A percentile compares a stretch with the other conserved stretches of the same genome.
Evolutionary conservation across 2,329 filamentous ascomycete genomes (phyloP).

Genomic region (Dactylonectria estremocensis): DNA sequence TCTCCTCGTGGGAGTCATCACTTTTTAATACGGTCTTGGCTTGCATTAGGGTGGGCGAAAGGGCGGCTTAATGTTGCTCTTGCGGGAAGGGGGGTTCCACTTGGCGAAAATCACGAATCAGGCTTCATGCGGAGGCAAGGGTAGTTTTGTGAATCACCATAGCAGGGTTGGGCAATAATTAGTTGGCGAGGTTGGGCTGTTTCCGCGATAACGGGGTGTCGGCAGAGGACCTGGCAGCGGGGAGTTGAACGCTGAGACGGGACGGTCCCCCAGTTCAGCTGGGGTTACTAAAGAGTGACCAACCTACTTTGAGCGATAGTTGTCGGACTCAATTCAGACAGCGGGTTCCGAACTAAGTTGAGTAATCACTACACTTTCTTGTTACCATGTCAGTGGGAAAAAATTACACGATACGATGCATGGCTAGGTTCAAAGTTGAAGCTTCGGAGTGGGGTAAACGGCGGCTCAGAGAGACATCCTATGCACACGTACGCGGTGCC

Average conservation of each 20-base stretch:
- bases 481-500: not conserved
- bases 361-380: not conserved
- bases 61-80: not conserved
- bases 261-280: not conserved
- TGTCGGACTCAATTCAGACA: not conserved
- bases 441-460: conserved; percentile 6
- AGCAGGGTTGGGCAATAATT: conserved; percentile 1
- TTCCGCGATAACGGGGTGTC: conserved; percentile 4
- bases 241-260: not conserved
- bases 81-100: conserved; percentile 1
- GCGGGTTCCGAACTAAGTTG: not conserved
- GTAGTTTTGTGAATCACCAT: conserved; percentile 9
- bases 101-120: conserved; percentile 9
- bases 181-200: not conserved
- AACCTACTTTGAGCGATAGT: not conserved
- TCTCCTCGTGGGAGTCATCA: not conserved
- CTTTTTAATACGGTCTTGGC: not conserved
- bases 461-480: not conserved
- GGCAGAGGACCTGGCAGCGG: not conserved
- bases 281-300: not conserved
- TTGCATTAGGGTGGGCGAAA: conserved; percentile 6
- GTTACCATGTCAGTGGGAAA: not conserved
- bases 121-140: conserved; percentile 3
- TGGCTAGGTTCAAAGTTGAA: conserved; percentile 1
- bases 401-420: not conserved